These are phyloP conservation scores for Erigeron canadensis DNA, from an alignment of 129 eudicot species.

Conservation along the genomic window DNA sequence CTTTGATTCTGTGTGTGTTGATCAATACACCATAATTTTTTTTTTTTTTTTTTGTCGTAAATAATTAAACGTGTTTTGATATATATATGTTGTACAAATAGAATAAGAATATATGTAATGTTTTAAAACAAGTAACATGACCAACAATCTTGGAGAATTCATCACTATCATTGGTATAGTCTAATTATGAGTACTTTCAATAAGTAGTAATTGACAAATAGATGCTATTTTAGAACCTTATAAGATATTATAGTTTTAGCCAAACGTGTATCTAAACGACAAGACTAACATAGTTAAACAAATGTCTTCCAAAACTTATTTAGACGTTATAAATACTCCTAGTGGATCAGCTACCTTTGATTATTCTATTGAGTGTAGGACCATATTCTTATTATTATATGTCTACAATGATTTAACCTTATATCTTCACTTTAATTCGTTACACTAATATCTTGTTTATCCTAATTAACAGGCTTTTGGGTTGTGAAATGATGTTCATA, in stretches of 20 bases:
- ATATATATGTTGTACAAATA: no score
- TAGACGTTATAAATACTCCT: conserved; percentile 17
- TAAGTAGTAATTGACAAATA: conserved; percentile 12
- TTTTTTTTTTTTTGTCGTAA: no score
- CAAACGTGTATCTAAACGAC: conserved; percentile 41
- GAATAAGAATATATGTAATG: no score
- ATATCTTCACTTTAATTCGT: conserved; percentile 13
- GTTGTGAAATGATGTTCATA: neutral
- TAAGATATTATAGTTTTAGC: conserved; percentile 21
- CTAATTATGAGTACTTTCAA: neutral
- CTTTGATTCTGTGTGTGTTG: no score
- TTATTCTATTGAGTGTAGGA: conserved; percentile 31
- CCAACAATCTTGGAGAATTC: neutral
- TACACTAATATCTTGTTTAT: conserved; percentile 14
- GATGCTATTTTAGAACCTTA: conserved; percentile 8
- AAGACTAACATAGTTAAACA: conserved; percentile 33
- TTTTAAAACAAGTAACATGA: neutral
- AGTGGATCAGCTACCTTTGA: conserved; percentile 49
- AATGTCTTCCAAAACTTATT: conserved; percentile 8
- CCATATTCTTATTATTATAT: conserved; percentile 9
- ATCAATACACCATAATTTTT: no score
- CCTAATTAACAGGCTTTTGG: neutral
- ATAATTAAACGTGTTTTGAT: no score
- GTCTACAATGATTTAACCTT: neutral
- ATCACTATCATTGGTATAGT: neutral